Conservation (phyloP, 2,329 filamentous ascomycete genomes). For the Fusarium sp. region DNA sequence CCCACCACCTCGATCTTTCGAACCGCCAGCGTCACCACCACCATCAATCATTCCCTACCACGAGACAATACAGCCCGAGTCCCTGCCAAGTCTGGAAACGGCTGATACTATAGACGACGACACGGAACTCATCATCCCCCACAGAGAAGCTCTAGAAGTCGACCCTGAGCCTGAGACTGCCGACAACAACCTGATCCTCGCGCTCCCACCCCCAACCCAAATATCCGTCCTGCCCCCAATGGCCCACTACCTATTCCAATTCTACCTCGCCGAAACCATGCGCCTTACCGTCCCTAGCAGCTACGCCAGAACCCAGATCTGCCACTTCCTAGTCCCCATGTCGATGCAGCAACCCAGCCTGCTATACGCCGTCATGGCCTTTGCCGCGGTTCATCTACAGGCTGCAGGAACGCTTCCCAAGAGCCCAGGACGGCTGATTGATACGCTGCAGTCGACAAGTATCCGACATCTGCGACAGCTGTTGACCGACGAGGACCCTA, state of each 20-base stretch:
- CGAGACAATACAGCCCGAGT: neutral
- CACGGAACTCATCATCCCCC: neutral
- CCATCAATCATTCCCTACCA: neutral
- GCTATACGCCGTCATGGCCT: conserved; percentile 26
- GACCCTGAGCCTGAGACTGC: neutral
- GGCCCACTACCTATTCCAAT: conserved; percentile 22
- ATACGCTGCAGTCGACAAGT: conserved; percentile 15
- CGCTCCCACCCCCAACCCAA: neutral
- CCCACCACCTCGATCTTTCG: neutral
- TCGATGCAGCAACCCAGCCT: conserved; percentile 21
- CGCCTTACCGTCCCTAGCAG: conserved; percentile 28
- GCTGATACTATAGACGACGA: neutral
- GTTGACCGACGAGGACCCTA: neutral
- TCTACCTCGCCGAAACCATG: conserved; percentile 30
- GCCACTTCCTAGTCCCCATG: conserved; percentile 28
- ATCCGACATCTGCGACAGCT: conserved; percentile 9
- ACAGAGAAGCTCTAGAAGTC: neutral
- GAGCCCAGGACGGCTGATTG: conserved; percentile 5
- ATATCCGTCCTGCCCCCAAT: conserved; percentile 9
- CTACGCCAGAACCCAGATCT: conserved; percentile 22
- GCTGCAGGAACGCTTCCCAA: neutral
- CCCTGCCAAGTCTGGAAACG: neutral
- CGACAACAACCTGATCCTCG: neutral
- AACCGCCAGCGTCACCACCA: neutral
- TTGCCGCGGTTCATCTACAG: conserved; percentile 22